A percentile compares a stretch with the other conserved stretches of the same genome.
Conservation (phyloP, 257 asterid species). For the Primulina tabacum region DNA sequence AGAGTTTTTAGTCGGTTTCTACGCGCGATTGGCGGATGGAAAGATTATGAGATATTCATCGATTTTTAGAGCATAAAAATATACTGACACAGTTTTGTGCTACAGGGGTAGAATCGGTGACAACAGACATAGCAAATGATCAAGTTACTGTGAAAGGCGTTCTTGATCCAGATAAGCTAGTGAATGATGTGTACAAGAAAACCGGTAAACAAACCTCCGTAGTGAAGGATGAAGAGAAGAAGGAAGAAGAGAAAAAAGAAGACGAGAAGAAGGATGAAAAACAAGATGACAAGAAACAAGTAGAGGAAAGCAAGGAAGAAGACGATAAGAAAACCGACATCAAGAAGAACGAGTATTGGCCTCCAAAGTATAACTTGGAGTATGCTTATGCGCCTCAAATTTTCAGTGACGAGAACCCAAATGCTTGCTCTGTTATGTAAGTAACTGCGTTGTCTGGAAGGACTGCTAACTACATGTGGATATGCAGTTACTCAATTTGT, state of each 20-base stretch:
- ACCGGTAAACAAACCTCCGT: slow-evolving; percentile 72
- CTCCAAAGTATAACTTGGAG: slow-evolving; percentile 58
- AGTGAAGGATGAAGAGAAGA: slow-evolving; percentile 57
- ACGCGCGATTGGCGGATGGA: not conserved
- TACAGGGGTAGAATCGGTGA: slow-evolving; percentile 78
- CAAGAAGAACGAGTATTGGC: slow-evolving; percentile 63
- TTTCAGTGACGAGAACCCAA: slow-evolving; percentile 89
- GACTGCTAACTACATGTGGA: not conserved
- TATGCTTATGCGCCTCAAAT: slow-evolving; percentile 61
- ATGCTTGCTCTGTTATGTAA: slow-evolving; percentile 78
- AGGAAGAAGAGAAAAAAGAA: slow-evolving; percentile 46
- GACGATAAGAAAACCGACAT: slow-evolving; percentile 42
- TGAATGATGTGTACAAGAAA: slow-evolving; percentile 61
- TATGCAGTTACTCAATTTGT: not conserved
- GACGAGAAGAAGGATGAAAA: slow-evolving; percentile 29
- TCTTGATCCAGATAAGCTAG: slow-evolving; percentile 76
- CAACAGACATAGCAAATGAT: slow-evolving; percentile 56
- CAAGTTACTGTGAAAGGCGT: slow-evolving; percentile 65
- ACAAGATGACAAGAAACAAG: slow-evolving; percentile 24
- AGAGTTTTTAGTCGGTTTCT: not conserved
- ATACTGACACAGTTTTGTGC: not conserved
- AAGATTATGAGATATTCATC: not conserved
- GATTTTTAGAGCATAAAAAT: not conserved
- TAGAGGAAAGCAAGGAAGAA: slow-evolving; percentile 33
- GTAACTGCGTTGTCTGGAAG: slow-evolving; percentile 30